A percentile compares a stretch with the other conserved stretches of the same genome.
These are phyloP conservation scores for Cladosporium sp. DNA, from an alignment of 2,329 filamentous ascomycete species.

Conservation along the genomic window DNA sequence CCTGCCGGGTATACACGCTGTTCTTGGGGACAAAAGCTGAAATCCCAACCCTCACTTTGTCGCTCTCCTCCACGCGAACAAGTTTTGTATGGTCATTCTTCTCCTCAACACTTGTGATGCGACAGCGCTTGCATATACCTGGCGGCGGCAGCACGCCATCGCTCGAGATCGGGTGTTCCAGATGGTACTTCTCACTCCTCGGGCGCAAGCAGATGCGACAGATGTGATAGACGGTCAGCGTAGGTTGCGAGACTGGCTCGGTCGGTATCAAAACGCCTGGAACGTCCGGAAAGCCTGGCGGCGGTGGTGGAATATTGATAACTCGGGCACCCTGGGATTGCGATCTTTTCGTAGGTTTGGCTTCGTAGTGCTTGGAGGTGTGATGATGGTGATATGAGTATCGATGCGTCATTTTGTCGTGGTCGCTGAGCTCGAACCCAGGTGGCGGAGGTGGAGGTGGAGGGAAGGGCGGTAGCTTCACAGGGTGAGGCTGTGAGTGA, in stretches of 20 bases:
- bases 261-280: background rate
- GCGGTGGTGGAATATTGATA: conserved; percentile 28
- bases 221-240: conserved; percentile 37
- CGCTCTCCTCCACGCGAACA: conserved; percentile 30
- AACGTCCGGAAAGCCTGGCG: conserved; percentile 1
- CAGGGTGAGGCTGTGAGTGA: background rate
- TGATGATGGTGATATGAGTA: conserved; percentile 12
- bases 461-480: background rate
- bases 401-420: conserved; percentile 13
- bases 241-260: background rate
- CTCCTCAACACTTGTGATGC: conserved; percentile 31
- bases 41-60: conserved; percentile 33
- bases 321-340: conserved; percentile 14
- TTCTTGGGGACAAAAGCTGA: conserved; percentile 30
- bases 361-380: background rate
- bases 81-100: conserved; percentile 25
- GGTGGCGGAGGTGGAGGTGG: conserved; percentile 7
- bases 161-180: conserved; percentile 36
- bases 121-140: conserved; percentile 40
- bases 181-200: conserved; percentile 39
- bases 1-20: background rate
- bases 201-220: conserved; percentile 39
- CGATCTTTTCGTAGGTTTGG: background rate
- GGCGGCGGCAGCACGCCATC: conserved; percentile 37
- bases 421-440: background rate